Percentiles rank a stretch among this genome's conserved stretches.
Evolutionary conservation across 805 yeast species (phyloP).

Genomic region (Candida nitratophila): DNA sequence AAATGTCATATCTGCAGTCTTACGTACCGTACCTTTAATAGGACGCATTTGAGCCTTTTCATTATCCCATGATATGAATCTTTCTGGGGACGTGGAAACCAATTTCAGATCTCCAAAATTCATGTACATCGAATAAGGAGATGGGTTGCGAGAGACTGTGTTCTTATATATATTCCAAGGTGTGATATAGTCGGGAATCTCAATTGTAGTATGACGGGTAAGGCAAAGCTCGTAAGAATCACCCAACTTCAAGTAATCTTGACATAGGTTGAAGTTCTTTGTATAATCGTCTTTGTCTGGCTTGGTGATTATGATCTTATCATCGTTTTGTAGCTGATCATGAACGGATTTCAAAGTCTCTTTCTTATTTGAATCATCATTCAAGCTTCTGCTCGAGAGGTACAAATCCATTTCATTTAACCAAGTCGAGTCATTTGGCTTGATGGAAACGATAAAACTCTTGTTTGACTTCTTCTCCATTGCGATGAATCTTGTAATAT

Average conservation of each 20-base stretch:
- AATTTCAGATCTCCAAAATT: slow-evolving; percentile 57
- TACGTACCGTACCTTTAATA: slow-evolving; percentile 90
- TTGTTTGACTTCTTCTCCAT: slow-evolving; percentile 39
- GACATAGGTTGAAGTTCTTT: slow-evolving; percentile 53
- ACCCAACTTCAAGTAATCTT: slow-evolving; percentile 62
- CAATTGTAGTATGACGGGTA: slow-evolving; percentile 64
- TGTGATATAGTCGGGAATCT: slow-evolving; percentile 37
- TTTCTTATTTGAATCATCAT: neutral
- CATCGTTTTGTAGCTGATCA: slow-evolving; percentile 1
- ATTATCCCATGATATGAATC: slow-evolving; percentile 76
- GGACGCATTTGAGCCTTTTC: slow-evolving; percentile 76
- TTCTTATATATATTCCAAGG: slow-evolving; percentile 81
- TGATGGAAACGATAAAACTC: slow-evolving; percentile 48
- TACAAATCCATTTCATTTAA: slow-evolving; percentile 26
- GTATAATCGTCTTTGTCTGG: slow-evolving; percentile 54
- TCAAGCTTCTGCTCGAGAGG: neutral
- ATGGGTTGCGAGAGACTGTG: slow-evolving; percentile 69
- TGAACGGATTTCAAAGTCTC: neutral
- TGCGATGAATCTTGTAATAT: slow-evolving; percentile 56
- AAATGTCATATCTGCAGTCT: slow-evolving; percentile 43
- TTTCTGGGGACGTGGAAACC: slow-evolving; percentile 89
- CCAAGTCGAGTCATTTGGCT: slow-evolving; percentile 23
- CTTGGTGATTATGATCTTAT: slow-evolving; percentile 24
- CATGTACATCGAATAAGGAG: slow-evolving; percentile 85
- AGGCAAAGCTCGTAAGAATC: slow-evolving; percentile 92